Evolutionary conservation across 2,329 filamentous ascomycete species (phyloP), one percentile per base, ranked within the genome.

Genomic region (Coniochaeta sp.): DNA sequence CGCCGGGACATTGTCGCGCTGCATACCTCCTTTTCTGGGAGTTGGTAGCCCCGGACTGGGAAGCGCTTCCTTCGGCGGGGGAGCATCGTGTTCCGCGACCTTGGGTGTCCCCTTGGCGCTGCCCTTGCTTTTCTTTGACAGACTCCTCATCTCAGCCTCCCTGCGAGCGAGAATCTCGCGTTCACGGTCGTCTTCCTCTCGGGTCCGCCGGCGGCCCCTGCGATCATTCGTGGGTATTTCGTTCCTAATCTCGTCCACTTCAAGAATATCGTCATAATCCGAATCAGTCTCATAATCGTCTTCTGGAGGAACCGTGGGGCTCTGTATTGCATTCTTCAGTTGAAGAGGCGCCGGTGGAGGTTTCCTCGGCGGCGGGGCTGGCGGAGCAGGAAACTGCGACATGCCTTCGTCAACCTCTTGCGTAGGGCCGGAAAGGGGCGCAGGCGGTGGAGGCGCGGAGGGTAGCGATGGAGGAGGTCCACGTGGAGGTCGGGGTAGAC

Each of bases 321-420:
- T 69, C 10, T 70, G 68, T n/a, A 70, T 69, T 19, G 72, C 66
- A 55, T 78, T 77, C 50, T 80, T 81, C 26, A 98, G 79, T 69
- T 93, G 88, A 59, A 98, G 74, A 1, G 93, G 93, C 14, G 91
- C 90, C 55, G 93, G 93, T 2, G 93, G 92, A 6, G 88, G 85
- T 72, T 96, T 97, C 62, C 93, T 84, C 57, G 84, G 83, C 16
- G 88, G 86, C 1, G 86, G 81, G 2, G 82, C 80, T 10, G 81
- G 77, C 5, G 77, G 75, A 9, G 78, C 74, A 17, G 82, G 79
- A 61, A 86, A 86, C 62, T 80, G 78, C 10, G 75, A 71, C 4
- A 79, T 68, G 2, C 75, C 76, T 30, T 80, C 76, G 36, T 81
- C 77, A 16, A 75, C 65, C 40, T 73, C 70, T 1, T 79, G 75